phyloP scores from a whole-genome alignment of 1,284 basidiomycete genomes.

The Puccinia triticina region DNA sequence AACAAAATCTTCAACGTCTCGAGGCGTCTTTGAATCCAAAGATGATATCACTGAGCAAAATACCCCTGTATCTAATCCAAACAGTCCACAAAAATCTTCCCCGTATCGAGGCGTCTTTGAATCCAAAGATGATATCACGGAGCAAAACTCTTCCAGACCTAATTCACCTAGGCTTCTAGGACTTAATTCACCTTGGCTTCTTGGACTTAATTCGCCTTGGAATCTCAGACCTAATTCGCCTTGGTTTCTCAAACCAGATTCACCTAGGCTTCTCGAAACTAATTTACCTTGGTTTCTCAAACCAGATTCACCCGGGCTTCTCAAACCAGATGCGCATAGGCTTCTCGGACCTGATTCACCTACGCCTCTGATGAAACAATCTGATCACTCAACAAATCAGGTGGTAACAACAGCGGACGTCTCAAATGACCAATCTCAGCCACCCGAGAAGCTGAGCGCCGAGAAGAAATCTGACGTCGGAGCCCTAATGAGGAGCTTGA shows the following conservation, averaged over 20 bases:
- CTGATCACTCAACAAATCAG: background rate
- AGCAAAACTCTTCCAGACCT: no score
- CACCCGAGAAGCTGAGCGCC: no score
- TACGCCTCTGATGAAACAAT: background rate
- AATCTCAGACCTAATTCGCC: no score
- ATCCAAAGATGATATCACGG: background rate
- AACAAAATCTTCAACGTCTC: background rate
- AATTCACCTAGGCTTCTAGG: background rate
- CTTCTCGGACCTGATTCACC: background rate
- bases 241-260: no score
- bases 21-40: no score
- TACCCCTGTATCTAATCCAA: background rate
- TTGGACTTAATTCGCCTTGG: background rate
- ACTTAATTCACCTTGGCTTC: no score
- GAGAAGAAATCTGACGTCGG: no score
- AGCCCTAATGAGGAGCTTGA: background rate
- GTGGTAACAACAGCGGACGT: background rate
- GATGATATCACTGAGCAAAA: background rate
- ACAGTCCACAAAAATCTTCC: background rate
- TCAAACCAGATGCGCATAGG: no score
- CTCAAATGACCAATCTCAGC: background rate
- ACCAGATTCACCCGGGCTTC: background rate
- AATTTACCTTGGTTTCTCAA: no score
- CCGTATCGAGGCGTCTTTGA: background rate
- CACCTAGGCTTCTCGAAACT: background rate